Conservation (phyloP, 106 monocot species). For the Acorus gramineus region DNA sequence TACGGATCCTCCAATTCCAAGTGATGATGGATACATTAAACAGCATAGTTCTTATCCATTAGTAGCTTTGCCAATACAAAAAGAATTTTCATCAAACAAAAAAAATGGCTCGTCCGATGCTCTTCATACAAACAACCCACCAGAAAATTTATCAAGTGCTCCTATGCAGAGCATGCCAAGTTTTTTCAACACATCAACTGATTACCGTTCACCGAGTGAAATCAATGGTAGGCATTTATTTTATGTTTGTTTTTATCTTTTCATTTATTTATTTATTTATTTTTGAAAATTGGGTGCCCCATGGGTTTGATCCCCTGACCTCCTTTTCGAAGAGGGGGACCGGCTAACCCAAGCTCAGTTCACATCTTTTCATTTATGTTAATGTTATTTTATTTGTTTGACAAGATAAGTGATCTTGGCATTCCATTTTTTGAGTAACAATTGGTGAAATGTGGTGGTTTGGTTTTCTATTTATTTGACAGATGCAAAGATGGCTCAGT, state of each 20-base stretch:
- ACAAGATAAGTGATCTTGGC: no score
- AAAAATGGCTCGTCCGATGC: not conserved
- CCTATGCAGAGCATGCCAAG: constrained; percentile 11
- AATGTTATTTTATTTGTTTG: no score
- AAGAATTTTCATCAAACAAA: constrained; percentile 5
- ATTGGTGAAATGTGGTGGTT: constrained; percentile 3
- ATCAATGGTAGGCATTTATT: constrained; percentile 7
- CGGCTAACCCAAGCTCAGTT: no score
- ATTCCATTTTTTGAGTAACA: constrained; percentile 6
- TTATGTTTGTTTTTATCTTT: no score
- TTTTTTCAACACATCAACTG: constrained; percentile 9
- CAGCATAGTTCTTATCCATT: constrained; percentile 4
- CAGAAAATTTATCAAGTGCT: constrained; percentile 11
- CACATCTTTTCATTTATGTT: no score
- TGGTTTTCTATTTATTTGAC: constrained; percentile 8
- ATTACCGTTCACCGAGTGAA: constrained; percentile 5
- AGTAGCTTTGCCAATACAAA: constrained; percentile 9
- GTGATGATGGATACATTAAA: constrained; percentile 5
- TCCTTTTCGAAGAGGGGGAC: no score
- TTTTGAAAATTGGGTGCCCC: no score
- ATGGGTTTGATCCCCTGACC: no score
- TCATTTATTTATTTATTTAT: no score
- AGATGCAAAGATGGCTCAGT: constrained; percentile 24
- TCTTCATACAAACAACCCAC: constrained; percentile 6
- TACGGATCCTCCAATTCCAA: constrained; percentile 3